Conservation (phyloP, 768 basidiomycete species). For the Leucogyrophana mollusca region DNA sequence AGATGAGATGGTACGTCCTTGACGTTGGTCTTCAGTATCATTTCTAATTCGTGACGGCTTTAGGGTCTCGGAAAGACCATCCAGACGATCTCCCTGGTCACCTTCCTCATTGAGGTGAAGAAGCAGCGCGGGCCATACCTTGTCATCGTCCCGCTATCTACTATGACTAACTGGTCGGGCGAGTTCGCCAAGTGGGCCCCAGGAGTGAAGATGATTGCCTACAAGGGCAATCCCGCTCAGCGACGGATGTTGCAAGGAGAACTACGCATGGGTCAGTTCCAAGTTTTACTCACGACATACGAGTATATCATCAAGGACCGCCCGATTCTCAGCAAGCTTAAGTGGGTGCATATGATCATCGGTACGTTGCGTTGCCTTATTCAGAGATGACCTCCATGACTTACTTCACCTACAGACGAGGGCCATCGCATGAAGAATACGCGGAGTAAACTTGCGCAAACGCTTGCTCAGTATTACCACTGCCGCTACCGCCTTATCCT, state of each 20-base stretch:
- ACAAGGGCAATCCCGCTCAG: slow-evolving; percentile 89
- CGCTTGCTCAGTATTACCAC: slow-evolving; percentile 89
- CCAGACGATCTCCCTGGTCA: slow-evolving; percentile 91
- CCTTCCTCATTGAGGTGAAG: slow-evolving; percentile 92
- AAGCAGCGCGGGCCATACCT: slow-evolving; percentile 91
- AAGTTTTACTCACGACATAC: slow-evolving; percentile 91
- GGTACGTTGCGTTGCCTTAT: slow-evolving; percentile 41
- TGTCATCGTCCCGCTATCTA: slow-evolving; percentile 93
- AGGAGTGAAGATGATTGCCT: slow-evolving; percentile 70
- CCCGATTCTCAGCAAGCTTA: slow-evolving; percentile 84
- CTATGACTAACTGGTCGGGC: slow-evolving; percentile 96
- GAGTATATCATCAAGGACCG: slow-evolving; percentile 98
- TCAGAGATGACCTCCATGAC: not conserved
- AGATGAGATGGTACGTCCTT: slow-evolving; percentile 77
- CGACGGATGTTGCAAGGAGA: slow-evolving; percentile 78
- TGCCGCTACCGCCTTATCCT: slow-evolving; percentile 92
- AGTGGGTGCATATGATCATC: slow-evolving; percentile 98
- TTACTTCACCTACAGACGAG: slow-evolving; percentile 57
- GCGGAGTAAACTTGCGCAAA: slow-evolving; percentile 85
- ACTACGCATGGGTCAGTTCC: slow-evolving; percentile 79
- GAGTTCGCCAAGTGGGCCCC: slow-evolving; percentile 99
- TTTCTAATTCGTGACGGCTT: slow-evolving; percentile 10
- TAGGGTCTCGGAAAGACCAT: slow-evolving; percentile 96
- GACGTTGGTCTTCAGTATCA: slow-evolving; percentile 1
- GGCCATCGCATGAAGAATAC: slow-evolving; percentile 99